Conservation (phyloP, 805 yeast species). For the Clavispora phyllophila region DNA sequence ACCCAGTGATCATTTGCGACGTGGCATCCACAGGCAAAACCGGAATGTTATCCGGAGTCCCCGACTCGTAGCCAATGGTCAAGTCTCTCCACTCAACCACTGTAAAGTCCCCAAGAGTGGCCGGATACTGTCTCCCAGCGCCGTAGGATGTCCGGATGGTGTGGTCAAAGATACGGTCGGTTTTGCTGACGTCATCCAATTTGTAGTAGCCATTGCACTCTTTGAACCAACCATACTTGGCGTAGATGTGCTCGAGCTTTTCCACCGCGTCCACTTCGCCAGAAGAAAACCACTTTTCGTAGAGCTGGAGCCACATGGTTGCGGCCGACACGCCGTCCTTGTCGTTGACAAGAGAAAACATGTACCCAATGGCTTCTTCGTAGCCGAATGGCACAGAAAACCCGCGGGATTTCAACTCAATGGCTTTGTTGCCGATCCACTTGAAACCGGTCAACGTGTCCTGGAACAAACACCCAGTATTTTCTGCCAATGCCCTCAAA, state of each 20-base stretch:
- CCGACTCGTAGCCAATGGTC: conserved; percentile 75
- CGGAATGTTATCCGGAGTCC: conserved; percentile 55
- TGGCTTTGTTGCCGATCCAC: conserved; percentile 92
- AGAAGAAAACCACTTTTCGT: conserved; percentile 43
- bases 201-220: conserved; percentile 85
- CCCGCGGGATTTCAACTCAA: conserved; percentile 61
- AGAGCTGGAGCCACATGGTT: conserved; percentile 67
- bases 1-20: conserved; percentile 84
- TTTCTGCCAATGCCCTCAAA: conserved; percentile 61
- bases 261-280: conserved; percentile 39
- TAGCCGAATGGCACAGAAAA: conserved; percentile 78
- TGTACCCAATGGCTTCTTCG: conserved; percentile 95
- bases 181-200: conserved; percentile 49
- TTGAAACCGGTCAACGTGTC: conserved; percentile 96
- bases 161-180: conserved; percentile 49
- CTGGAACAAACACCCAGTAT: conserved; percentile 53
- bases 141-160: conserved; percentile 34
- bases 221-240: conserved; percentile 72
- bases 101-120: conserved; percentile 48
- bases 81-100: conserved; percentile 77
- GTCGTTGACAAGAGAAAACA: conserved; percentile 81
- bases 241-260: conserved; percentile 53
- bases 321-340: conserved; percentile 91
- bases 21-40: conserved; percentile 61
- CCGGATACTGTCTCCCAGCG: conserved; percentile 34